These are phyloP conservation scores for Cydonia oblonga DNA, from an alignment of 331 rosid species.

Conservation along the genomic window DNA sequence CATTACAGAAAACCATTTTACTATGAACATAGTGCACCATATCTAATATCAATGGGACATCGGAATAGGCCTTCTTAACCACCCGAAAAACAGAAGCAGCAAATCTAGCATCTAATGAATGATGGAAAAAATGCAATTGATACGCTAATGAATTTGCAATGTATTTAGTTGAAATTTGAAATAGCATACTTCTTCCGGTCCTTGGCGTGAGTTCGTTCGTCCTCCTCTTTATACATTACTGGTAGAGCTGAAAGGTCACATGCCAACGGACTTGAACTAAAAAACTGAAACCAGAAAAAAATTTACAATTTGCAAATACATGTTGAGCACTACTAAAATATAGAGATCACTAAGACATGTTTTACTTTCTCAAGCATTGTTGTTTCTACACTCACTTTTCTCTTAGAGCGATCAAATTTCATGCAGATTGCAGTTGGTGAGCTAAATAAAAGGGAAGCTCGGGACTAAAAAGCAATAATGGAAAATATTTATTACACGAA, in stretches of 20 bases:
- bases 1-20: not conserved
- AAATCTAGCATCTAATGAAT: not conserved
- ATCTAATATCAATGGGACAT: not conserved
- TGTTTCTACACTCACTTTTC: too few relatives aligned
- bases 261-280: constrained; percentile 49
- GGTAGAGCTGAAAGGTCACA: constrained; percentile 46
- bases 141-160: not conserved
- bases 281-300: constrained; percentile 43
- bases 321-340: too few relatives aligned
- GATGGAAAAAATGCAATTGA: not conserved
- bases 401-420: too few relatives aligned
- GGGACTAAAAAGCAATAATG: not conserved
- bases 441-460: not conserved
- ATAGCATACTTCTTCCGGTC: constrained; percentile 34
- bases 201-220: constrained; percentile 25
- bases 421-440: not conserved
- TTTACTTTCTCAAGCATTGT: too few relatives aligned
- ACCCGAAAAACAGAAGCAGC: not conserved
- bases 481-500: constrained; percentile 4
- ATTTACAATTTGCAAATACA: not conserved
- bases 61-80: not conserved
- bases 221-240: constrained; percentile 28
- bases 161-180: constrained; percentile 2
- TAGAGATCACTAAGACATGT: too few relatives aligned
- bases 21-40: not conserved